phyloP scores from a whole-genome alignment of 768 basidiomycete species.

The Leccinum aurantiacum region DNA sequence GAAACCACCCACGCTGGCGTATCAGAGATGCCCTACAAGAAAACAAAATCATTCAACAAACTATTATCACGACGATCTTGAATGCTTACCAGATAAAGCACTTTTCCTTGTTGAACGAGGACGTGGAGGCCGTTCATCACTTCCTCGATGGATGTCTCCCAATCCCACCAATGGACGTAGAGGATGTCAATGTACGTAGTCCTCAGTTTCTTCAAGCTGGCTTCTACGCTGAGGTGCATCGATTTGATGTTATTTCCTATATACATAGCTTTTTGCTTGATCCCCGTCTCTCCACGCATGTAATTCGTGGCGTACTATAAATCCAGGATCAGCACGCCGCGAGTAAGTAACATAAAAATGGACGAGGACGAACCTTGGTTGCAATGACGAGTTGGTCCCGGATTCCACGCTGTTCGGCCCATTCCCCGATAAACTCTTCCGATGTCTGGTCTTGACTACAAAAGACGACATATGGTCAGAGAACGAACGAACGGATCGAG shows the following conservation, averaged over 20 bases:
- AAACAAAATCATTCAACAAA: neutral
- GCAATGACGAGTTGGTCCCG: conserved; percentile 50
- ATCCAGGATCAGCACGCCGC: conserved; percentile 11
- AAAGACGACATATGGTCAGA: neutral
- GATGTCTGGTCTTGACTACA: conserved; percentile 54
- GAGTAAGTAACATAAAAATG: neutral
- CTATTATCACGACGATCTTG: neutral
- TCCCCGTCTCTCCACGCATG: too few relatives aligned
- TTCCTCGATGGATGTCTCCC: conserved; percentile 43
- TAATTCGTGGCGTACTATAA: conserved; percentile 20
- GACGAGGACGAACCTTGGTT: conserved; percentile 28
- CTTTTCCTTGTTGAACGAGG: neutral
- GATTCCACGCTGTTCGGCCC: conserved; percentile 43
- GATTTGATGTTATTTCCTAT: conserved; percentile 31
- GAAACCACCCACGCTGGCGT: neutral
- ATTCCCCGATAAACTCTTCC: conserved; percentile 53
- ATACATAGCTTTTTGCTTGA: too few relatives aligned
- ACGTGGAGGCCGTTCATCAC: conserved; percentile 31
- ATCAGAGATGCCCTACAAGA: neutral
- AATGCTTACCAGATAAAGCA: neutral
- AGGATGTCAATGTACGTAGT: conserved; percentile 60
- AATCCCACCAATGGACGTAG: conserved; percentile 55
- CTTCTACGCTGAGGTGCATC: conserved; percentile 32
- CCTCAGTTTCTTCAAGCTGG: conserved; percentile 43
- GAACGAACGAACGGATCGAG: neutral